Percentiles rank a stretch among this genome's conserved stretches.
Evolutionary conservation across 2,329 filamentous ascomycete species (phyloP).

Genomic region (Microsporum audouinii): DNA sequence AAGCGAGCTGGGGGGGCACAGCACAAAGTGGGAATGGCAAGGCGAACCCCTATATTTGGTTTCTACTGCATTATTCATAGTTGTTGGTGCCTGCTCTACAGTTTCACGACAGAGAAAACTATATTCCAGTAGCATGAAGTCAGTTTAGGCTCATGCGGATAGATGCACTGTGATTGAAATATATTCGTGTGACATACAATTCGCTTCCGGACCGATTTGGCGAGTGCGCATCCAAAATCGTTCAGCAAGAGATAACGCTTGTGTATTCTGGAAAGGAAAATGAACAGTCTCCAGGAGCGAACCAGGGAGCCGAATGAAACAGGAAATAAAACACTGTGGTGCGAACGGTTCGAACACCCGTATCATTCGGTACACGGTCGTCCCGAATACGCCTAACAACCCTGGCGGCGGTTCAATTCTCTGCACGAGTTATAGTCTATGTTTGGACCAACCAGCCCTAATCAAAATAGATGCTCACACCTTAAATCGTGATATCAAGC

Average conservation of each 20-base stretch:
- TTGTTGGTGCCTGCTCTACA: not conserved
- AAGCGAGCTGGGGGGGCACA: not conserved
- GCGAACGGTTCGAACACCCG: not conserved
- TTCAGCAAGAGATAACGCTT: not conserved
- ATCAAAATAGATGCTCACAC: not conserved
- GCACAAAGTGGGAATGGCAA: not conserved
- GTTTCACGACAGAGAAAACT: not conserved
- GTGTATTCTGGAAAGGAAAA: not conserved
- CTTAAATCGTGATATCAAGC: not conserved
- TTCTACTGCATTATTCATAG: not conserved
- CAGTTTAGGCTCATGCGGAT: slow-evolving; percentile 1
- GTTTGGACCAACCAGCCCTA: slow-evolving; percentile 3
- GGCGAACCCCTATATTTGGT: not conserved
- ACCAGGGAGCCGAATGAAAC: not conserved
- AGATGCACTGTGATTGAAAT: not conserved
- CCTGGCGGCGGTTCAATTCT: slow-evolving; percentile 1
- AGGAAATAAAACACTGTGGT: not conserved
- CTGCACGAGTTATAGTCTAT: slow-evolving; percentile 4
- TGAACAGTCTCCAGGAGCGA: not conserved
- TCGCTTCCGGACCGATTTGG: not conserved
- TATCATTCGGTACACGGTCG: not conserved
- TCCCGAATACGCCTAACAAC: not conserved
- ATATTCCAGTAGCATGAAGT: not conserved
- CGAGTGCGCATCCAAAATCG: not conserved
- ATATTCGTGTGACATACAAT: not conserved